Evolutionary conservation across 768 basidiomycete genomes (phyloP), one percentile per base, ranked within the genome.

Genomic region (Phylloporus sp.): DNA sequence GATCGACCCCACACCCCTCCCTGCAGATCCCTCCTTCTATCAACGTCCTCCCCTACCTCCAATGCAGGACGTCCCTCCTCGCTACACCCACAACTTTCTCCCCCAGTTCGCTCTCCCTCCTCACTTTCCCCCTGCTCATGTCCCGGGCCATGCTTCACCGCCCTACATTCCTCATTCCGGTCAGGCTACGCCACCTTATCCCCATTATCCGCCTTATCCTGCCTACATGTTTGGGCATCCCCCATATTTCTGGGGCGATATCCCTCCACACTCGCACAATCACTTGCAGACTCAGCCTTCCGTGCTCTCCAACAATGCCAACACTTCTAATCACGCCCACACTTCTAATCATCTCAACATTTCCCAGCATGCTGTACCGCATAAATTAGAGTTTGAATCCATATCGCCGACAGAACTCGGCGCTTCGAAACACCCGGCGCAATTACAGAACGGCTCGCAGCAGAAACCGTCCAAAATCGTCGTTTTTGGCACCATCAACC

Each of bases 401-500:
- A 33, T 29, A 22, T 42, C 48, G 5, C 52, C 62, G 41, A 39
- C 49, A 48, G 54, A 59, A 21, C 5, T 50, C 15, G 29, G 33
- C 14, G 32, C 33, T 32, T 50, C 52, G 20, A 42, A 44, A 24
- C 44, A 33, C 28, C 18, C 38, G 17, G 31, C 45, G 9, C 43
- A 47, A 29, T n/a, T 13, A 17, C 50, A 42, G 39, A 56, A 54
- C 10, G 34, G 36, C 10, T 43, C 6, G 27, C 53, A 51, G 13
- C 36, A 37, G 4, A 55, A 15, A 17, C 26, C 50, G 9, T 26
- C 60, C 29, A 57, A 46, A 52, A 63, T 65, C 41, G 70, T 81
- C 32, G 67, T 78, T 6, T 81, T 81, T 56, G 80, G 80, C 7
- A 79, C 73, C 43, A 77, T 80, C 44, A 64, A 62, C 31, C 47